Conservation (phyloP, 805 yeast species). For the Kodamaea jinghongensis region DNA sequence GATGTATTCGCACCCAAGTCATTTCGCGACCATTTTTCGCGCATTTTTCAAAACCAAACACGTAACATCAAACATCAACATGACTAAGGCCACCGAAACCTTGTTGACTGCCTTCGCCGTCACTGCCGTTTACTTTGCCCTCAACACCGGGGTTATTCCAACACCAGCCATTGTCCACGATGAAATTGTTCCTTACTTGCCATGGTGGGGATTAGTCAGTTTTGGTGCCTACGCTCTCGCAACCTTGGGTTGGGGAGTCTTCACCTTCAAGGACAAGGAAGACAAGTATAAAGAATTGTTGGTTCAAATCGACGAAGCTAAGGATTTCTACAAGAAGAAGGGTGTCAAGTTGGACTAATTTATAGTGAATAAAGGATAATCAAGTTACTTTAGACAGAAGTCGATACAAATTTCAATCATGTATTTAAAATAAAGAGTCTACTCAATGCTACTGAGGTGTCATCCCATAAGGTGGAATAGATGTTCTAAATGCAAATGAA, state of each 20-base stretch:
- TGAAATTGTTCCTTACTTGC: slow-evolving; percentile 63
- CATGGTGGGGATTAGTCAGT: slow-evolving; percentile 67
- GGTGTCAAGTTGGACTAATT: slow-evolving; percentile 51
- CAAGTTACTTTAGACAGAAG: too few species aligned
- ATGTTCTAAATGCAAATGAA: too few species aligned
- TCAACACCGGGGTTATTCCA: slow-evolving; percentile 54
- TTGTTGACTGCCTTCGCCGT: slow-evolving; percentile 43
- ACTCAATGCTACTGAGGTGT: too few species aligned
- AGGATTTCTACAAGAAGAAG: slow-evolving; percentile 50
- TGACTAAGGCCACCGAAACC: slow-evolving; percentile 71
- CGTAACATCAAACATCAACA: slow-evolving; percentile 17
- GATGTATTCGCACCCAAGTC: too few species aligned
- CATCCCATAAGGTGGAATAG: too few species aligned
- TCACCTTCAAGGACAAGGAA: slow-evolving; percentile 68
- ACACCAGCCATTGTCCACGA: slow-evolving; percentile 44
- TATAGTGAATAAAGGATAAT: too few species aligned
- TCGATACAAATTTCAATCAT: too few species aligned
- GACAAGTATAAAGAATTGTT: slow-evolving; percentile 62
- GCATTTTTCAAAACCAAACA: slow-evolving; percentile 3
- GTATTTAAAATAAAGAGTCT: too few species aligned
- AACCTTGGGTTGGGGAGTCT: slow-evolving; percentile 65
- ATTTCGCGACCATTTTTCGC: too few species aligned
- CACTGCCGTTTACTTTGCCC: slow-evolving; percentile 53
- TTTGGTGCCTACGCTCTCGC: slow-evolving; percentile 70
- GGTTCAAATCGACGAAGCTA: slow-evolving; percentile 60